Base-by-base conservation (phyloP, 768 basidiomycete genomes). In the Hygrophoropsis aurantiaca region DNA sequence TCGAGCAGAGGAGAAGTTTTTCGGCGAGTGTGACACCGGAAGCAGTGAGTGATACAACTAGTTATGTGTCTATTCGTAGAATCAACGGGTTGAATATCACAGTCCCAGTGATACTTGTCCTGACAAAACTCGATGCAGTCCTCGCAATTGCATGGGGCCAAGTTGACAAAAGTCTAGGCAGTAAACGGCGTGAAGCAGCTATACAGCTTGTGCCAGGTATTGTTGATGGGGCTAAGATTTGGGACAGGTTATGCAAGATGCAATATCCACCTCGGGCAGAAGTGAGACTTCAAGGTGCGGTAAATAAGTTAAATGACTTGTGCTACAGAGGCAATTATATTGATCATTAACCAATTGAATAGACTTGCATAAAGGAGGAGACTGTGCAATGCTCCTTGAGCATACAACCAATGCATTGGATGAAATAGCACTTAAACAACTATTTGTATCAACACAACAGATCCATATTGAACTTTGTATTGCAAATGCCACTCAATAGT, bases 81-180 rank as follows among this genome's bases (percentile, higher is more conserved):
- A n/a, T n/a, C n/a, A n/a, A 47, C 16, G 45, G 0, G 15, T 44
- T 27, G 47, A 11, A n/a, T n/a, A n/a, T n/a, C 26, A 21, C 30
- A 74, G 73, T 73, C 18, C 72, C 72, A 5, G 64, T 73, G 2
- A 56, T 74, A 21, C 62, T 60, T 0, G 38, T 74, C 24, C 71
- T 74, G 50, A 72, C 68, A 1, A 73, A 72, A 42, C 64, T 64
- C 33, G 71, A 73, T 48, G 62, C 54, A 19, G 41, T 69, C 8
- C 42, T 60, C 33, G 32, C n/a, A 26, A 41, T 53, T 38, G 58
- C 59, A 42, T 64, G 52, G 30, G 30, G 52, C n/a, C 11, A 8
- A 42, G 21, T 46, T 59, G 8, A 13, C 40, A 34, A 32, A 42
- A n/a, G 38, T 13, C 27, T 7, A 6, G 27, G 27, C 27, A 30